phyloP scores from a whole-genome alignment of 805 yeast species.

The Zygosaccharomyces kombuchaensis region DNA sequence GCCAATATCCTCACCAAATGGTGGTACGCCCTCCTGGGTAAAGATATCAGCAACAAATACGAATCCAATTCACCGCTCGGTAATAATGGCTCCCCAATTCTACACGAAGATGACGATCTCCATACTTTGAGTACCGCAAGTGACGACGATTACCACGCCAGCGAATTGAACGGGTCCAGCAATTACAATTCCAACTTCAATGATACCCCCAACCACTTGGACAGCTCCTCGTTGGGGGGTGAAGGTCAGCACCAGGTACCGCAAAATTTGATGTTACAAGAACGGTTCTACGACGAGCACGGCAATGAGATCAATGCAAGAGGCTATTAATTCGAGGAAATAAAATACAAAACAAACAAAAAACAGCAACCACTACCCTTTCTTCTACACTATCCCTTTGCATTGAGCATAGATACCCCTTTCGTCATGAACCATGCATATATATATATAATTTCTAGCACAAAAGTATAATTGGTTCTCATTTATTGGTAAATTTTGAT shows the following conservation, averaged over 20 bases:
- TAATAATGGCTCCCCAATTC: conserved; percentile 9
- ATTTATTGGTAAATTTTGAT: neutral
- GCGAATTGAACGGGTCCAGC: conserved; percentile 9
- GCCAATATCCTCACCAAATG: conserved; percentile 30
- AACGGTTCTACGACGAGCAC: conserved; percentile 17
- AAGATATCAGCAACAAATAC: conserved; percentile 21
- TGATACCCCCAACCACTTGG: conserved; percentile 5
- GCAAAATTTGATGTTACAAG: conserved; percentile 15
- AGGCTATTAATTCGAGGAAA: conserved; percentile 11
- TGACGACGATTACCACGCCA: conserved; percentile 11
- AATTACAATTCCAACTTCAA: conserved; percentile 9
- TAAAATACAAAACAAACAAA: neutral
- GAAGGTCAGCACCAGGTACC: conserved; percentile 4
- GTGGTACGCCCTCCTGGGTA: conserved; percentile 32
- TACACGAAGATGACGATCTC: conserved; percentile 9
- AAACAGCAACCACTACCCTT: no score
- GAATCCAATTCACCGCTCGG: conserved; percentile 25
- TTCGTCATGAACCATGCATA: conserved; percentile 6
- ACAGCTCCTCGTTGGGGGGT: conserved; percentile 2
- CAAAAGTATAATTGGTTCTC: conserved; percentile 1
- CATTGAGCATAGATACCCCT: neutral
- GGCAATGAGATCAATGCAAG: conserved; percentile 17
- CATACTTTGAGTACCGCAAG: conserved; percentile 8
- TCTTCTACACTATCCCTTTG: neutral
- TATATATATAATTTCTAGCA: conserved; percentile 2